Conservation (phyloP, 2,329 filamentous ascomycete genomes). For the Tolypocladium paradoxum region DNA sequence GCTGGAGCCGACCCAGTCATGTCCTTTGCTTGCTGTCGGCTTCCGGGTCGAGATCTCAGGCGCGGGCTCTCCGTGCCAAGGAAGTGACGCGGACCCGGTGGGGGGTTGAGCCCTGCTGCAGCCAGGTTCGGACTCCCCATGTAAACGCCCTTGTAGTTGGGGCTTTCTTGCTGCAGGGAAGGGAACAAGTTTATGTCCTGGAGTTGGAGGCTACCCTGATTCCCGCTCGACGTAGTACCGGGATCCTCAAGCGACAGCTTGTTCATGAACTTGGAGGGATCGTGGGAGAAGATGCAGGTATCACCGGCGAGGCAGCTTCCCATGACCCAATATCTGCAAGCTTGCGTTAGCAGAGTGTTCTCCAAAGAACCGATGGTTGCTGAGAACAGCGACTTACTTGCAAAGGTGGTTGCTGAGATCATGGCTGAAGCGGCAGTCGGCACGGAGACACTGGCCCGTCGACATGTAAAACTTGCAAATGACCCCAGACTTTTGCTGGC, state of each 20-base stretch:
- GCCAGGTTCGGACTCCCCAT: conserved; percentile 39
- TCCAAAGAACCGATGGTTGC: background rate
- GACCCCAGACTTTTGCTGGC: conserved; percentile 70
- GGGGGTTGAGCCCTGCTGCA: conserved; percentile 50
- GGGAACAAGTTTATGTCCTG: conserved; percentile 83
- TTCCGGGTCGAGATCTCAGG: conserved; percentile 72
- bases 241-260: conserved; percentile 65
- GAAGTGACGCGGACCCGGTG: conserved; percentile 58
- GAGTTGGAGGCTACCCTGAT: conserved; percentile 62
- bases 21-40: conserved; percentile 57
- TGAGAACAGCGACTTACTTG: conserved; percentile 60
- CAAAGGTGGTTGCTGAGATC: conserved; percentile 92
- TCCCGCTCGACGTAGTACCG: conserved; percentile 50
- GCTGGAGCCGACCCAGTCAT: conserved; percentile 57
- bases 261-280: conserved; percentile 76
- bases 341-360: background rate
- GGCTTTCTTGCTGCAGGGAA: conserved; percentile 50
- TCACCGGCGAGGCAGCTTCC: conserved; percentile 91
- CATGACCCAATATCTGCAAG: conserved; percentile 77
- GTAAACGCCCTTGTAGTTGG: conserved; percentile 47
- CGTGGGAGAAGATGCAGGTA: conserved; percentile 94
- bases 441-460: conserved; percentile 87
- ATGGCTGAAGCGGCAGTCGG: conserved; percentile 94
- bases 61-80: conserved; percentile 52
- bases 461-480: conserved; percentile 97